These are phyloP conservation scores for Amoebophrya sp. DNA, from an alignment of 169 alveolate genomes.

Conservation along the genomic window DNA sequence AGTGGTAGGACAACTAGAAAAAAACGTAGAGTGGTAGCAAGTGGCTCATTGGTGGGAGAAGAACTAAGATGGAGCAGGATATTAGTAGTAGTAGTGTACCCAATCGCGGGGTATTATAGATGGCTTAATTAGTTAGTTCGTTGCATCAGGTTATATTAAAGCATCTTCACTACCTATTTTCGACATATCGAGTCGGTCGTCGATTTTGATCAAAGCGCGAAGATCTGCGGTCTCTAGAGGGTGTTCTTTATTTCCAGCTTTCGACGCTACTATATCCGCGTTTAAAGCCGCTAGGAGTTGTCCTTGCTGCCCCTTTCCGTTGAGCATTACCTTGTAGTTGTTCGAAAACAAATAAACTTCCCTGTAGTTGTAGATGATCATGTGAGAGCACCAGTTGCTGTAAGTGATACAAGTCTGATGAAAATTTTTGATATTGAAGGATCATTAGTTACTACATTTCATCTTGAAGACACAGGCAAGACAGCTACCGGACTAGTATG, in stretches of 20 bases:
- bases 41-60: too few relatives aligned
- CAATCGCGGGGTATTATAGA: too few relatives aligned
- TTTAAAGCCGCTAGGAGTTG: neutral
- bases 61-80: too few relatives aligned
- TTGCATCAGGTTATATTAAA: too few relatives aligned
- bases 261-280: neutral
- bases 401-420: too few relatives aligned
- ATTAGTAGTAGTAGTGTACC: too few relatives aligned
- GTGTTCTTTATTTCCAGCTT: neutral
- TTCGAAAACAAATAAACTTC: neutral
- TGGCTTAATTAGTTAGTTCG: too few relatives aligned
- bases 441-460: too few relatives aligned
- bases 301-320: neutral
- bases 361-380: neutral
- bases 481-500: neutral
- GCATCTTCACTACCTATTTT: neutral
- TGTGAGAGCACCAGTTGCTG: neutral
- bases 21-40: too few relatives aligned
- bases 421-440: too few relatives aligned
- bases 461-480: neutral
- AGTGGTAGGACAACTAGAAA: too few relatives aligned
- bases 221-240: neutral
- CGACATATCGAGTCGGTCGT: neutral
- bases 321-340: neutral
- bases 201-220: neutral